Evolutionary conservation across 352 stramenopile species (phyloP).

Genomic region (Phytophthora sansomeana): DNA sequence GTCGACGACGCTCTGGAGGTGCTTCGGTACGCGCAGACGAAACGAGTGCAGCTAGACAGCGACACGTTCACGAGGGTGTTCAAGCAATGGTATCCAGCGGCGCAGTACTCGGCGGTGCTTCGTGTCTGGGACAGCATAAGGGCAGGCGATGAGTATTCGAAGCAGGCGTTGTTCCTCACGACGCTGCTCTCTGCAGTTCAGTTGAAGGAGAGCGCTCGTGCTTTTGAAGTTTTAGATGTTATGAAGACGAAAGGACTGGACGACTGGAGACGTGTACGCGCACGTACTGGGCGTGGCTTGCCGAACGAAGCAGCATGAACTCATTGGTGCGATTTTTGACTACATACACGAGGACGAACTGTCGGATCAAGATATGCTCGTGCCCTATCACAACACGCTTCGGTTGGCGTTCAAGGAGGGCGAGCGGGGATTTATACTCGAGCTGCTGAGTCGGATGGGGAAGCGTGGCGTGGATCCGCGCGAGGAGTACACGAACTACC

Average conservation of each 20-base stretch:
- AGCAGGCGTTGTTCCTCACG: background rate
- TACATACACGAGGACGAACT: background rate
- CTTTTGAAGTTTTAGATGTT: background rate
- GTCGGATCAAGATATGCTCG: background rate
- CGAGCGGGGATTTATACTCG: background rate
- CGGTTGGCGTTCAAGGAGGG: background rate
- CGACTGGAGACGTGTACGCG: background rate
- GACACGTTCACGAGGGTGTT: background rate
- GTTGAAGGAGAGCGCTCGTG: background rate
- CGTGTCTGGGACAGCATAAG: background rate
- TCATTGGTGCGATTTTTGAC: background rate
- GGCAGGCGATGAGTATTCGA: background rate
- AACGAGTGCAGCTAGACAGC: background rate
- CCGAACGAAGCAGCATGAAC: slow-evolving; percentile 3
- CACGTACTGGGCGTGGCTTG: background rate
- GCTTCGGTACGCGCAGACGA: background rate
- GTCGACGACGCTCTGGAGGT: background rate
- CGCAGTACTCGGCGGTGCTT: background rate
- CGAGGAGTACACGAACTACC: background rate
- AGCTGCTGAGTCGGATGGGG: background rate
- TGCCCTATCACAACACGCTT: background rate
- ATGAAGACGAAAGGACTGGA: background rate
- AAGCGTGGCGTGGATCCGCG: background rate
- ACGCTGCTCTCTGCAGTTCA: background rate
- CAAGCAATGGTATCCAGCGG: background rate